Conservation (phyloP, 2,329 filamentous ascomycete species). For the Harringtonia lauricola region DNA sequence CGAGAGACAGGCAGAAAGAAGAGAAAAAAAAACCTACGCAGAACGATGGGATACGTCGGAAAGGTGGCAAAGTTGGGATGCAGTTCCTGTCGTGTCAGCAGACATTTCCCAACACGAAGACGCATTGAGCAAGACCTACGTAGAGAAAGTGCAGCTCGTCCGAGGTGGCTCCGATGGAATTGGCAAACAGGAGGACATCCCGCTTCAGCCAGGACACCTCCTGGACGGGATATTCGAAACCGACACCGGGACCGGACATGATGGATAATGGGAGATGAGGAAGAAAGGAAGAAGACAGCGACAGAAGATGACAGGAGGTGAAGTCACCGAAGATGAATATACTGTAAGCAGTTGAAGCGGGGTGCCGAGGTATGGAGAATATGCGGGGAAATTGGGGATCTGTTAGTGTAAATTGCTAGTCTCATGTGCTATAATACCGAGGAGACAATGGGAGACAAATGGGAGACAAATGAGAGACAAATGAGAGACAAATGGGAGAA, state of each 20-base stretch:
- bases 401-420: no score
- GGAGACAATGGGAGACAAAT: no score
- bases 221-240: constrained; percentile 68
- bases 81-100: constrained; percentile 50
- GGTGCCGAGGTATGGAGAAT: no score
- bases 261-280: constrained; percentile 7
- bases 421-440: no score
- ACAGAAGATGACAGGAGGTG: background rate
- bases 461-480: no score
- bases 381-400: no score
- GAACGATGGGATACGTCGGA: constrained; percentile 75
- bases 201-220: constrained; percentile 80
- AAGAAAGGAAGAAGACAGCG: background rate
- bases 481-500: no score
- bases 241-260: constrained; percentile 46
- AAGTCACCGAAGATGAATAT: no score
- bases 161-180: constrained; percentile 71
- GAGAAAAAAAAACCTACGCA: constrained; percentile 40
- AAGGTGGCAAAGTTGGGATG: constrained; percentile 81
- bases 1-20: constrained; percentile 2
- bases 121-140: constrained; percentile 33
- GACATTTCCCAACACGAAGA: background rate
- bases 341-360: no score
- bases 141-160: constrained; percentile 91
- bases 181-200: constrained; percentile 81